Evolutionary conservation across 1,284 basidiomycete species (phyloP).

Genomic region (Apiotrichum mycotoxinovorans): DNA sequence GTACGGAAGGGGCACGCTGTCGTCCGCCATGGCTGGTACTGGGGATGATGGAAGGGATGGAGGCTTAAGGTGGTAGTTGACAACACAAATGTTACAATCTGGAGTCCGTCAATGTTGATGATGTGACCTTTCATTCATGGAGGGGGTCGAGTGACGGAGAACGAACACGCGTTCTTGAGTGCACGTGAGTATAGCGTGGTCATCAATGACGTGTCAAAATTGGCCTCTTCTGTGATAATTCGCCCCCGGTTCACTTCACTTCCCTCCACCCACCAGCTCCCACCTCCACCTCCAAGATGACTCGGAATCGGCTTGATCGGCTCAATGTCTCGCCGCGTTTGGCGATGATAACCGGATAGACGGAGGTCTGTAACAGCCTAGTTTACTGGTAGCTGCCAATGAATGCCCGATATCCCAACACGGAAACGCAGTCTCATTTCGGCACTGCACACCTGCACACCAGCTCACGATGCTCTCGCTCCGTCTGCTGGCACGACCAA

Average conservation of each 20-base stretch:
- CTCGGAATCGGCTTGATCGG: no score
- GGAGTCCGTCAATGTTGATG: not conserved
- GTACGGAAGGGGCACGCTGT: constrained; percentile 69
- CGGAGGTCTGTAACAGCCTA: no score
- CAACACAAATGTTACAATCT: not conserved
- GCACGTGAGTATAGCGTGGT: not conserved
- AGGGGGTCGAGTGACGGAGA: not conserved
- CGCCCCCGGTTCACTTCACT: no score
- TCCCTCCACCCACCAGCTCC: no score
- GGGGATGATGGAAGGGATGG: not conserved
- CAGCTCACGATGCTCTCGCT: not conserved
- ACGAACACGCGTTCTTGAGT: constrained; percentile 1
- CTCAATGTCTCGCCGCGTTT: no score
- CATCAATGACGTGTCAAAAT: not conserved
- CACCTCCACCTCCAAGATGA: no score
- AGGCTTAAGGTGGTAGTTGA: not conserved
- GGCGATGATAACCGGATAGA: no score
- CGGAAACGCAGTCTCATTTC: no score
- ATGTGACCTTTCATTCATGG: not conserved
- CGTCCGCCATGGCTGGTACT: constrained; percentile 66
- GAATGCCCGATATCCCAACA: no score
- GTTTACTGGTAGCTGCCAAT: no score
- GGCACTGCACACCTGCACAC: no score
- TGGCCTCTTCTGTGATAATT: not conserved
- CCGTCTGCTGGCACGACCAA: not conserved